Percentiles rank a stretch among this genome's conserved stretches.
phyloP scores from a whole-genome alignment of 2,329 filamentous ascomycete genomes.

The Hypoxylon sp. region DNA sequence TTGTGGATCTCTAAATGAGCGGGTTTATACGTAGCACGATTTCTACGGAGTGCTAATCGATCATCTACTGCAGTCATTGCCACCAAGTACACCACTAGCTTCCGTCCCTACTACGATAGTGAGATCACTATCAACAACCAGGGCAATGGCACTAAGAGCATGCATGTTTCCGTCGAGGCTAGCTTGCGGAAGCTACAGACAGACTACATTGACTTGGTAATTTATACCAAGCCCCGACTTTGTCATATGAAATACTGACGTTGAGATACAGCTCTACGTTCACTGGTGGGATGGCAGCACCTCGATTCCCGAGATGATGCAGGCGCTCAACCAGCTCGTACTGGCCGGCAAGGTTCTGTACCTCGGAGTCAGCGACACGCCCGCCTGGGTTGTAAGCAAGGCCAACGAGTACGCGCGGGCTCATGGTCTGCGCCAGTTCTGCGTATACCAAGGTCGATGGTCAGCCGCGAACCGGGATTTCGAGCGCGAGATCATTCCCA shows the following conservation, averaged over 20 bases:
- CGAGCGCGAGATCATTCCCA: slow-evolving; percentile 78
- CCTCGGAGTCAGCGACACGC: slow-evolving; percentile 77
- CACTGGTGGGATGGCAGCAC: slow-evolving; percentile 80
- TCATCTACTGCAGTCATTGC: slow-evolving; percentile 68
- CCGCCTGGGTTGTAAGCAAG: slow-evolving; percentile 78
- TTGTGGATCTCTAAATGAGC: not conserved
- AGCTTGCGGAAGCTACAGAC: slow-evolving; percentile 75
- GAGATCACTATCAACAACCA: slow-evolving; percentile 67
- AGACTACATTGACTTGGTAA: slow-evolving; percentile 76
- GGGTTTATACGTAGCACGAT: not conserved
- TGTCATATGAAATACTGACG: slow-evolving; percentile 34
- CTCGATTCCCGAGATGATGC: slow-evolving; percentile 77
- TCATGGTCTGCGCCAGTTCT: slow-evolving; percentile 79
- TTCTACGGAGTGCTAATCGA: slow-evolving; percentile 24
- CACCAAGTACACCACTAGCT: slow-evolving; percentile 77
- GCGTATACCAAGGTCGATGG: slow-evolving; percentile 78
- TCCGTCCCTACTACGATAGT: slow-evolving; percentile 58
- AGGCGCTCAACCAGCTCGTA: slow-evolving; percentile 74
- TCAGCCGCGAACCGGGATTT: slow-evolving; percentile 75
- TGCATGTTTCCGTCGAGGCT: slow-evolving; percentile 69
- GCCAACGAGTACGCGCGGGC: slow-evolving; percentile 78
- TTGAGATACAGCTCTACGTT: slow-evolving; percentile 65
- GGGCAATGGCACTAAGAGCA: slow-evolving; percentile 74
- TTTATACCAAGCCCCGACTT: slow-evolving; percentile 30
- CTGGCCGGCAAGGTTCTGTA: slow-evolving; percentile 75